phyloP scores from a whole-genome alignment of 768 basidiomycete genomes.

The Mrakia hoshinonis region DNA sequence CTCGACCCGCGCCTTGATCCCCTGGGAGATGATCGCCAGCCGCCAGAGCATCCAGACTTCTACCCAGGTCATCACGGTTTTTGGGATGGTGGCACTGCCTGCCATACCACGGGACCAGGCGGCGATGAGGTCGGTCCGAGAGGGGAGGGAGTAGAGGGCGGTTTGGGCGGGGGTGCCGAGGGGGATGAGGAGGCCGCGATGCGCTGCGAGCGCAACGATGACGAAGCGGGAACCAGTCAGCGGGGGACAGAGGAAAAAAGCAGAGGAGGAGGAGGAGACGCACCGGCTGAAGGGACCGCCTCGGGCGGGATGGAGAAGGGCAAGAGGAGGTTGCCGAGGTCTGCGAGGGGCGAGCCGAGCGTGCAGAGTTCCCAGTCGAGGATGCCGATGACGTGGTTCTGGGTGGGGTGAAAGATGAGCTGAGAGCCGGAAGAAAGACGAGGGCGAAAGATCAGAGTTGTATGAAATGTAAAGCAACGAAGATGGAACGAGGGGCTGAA shows the following conservation, averaged over 20 bases:
- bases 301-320: constrained; percentile 53
- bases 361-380: constrained; percentile 98
- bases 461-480: too few relatives aligned
- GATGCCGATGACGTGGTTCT: constrained; percentile 87
- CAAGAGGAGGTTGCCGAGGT: constrained; percentile 80
- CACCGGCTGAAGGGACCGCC: constrained; percentile 31
- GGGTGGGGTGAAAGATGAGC: constrained; percentile 75
- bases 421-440: constrained; percentile 39
- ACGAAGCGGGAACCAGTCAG: background rate
- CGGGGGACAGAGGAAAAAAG: background rate
- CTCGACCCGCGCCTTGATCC: constrained; percentile 15
- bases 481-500: too few relatives aligned
- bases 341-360: constrained; percentile 63
- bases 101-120: background rate
- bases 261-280: background rate
- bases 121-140: background rate
- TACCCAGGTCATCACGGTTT: background rate
- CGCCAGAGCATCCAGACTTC: constrained; percentile 18
- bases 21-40: constrained; percentile 16
- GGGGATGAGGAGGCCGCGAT: constrained; percentile 4
- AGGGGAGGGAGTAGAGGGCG: background rate
- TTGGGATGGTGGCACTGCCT: background rate
- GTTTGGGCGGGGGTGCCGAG: background rate
- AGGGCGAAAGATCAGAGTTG: too few relatives aligned
- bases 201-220: too few relatives aligned